Evolutionary conservation across 2,329 filamentous ascomycete genomes (phyloP), one percentile per base, ranked within the genome.

Genomic region (Scleromitrula shiraiana): DNA sequence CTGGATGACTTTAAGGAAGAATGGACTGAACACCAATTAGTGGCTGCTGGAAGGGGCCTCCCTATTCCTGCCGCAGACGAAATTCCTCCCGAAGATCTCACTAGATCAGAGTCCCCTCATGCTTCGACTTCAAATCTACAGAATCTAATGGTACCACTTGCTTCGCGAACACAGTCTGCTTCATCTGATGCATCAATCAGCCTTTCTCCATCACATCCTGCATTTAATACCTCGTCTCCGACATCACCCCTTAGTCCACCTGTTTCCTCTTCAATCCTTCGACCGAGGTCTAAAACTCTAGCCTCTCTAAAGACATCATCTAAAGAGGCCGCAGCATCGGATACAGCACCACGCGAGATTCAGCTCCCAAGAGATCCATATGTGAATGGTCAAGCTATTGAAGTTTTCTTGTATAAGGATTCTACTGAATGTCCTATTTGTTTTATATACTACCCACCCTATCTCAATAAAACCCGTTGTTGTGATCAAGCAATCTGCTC

Each of bases 401-500:
- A 97, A 67, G 91, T 90, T 1, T 91, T 88, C 56, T 71, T 98
- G 1, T 98, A 98, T 73, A 95, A 95, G 65, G 82, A 95, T 56
- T 84, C 88, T 3, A 70, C 73, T 6, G 93, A 98, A 64, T 98
- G 93, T 60, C 91, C 93, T 5, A 95, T 98, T 53, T 98, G 93
- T 70, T 95, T 97, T 64, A 73, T 97, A 45, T 94, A 89, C 59
- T 98, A 97, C 57, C 93, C 93, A 0, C 89, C 89, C 3, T 94
- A 94, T 62, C 75, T 98, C 24, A 98, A 98, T 68, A 85, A 83
- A 56, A 98, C 93, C 0, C 77, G 93, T 56, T 98, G 93, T 64
- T 98, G 93, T 66, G 89, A 95, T 59, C 93, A 98, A 64, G 76
- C 86, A 5, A 97, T 98, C 53, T 98, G 93, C 68, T 97, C 90